Conservation (phyloP, 192 early-diverging fungal species). For the Coemansia sp. region DNA sequence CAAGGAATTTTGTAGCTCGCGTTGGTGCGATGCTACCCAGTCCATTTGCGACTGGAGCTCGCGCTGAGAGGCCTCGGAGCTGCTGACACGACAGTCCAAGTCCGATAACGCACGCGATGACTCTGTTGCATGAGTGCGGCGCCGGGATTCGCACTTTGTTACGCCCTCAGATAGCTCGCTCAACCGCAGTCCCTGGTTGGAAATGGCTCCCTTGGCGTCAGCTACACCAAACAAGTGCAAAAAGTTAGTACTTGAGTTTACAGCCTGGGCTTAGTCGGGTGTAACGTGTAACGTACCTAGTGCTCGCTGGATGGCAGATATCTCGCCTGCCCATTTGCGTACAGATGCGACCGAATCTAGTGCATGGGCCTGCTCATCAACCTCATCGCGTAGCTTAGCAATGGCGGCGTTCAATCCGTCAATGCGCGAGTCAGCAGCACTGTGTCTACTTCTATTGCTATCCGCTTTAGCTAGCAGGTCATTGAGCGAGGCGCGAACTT, state of each 20-base stretch:
- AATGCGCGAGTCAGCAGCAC: constrained; percentile 6
- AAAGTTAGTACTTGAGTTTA: neutral
- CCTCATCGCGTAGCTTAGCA: constrained; percentile 24
- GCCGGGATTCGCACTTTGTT: neutral
- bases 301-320: neutral
- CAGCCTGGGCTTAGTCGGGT: neutral
- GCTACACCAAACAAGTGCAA: neutral
- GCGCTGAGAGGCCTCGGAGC: neutral
- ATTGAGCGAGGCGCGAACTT: constrained; percentile 21
- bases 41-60: constrained; percentile 20
- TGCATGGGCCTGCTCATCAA: constrained; percentile 14
- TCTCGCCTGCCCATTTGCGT: constrained; percentile 12
- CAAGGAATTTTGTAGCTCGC: constrained; percentile 15
- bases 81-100: neutral
- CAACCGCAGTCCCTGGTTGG: neutral
- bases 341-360: constrained; percentile 2
- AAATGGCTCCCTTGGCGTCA: neutral
- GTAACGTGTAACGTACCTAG: constrained; percentile 6
- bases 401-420: constrained; percentile 2
- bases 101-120: neutral
- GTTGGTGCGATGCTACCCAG: constrained; percentile 3
- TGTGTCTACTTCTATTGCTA: neutral
- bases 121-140: constrained; percentile 6
- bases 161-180: constrained; percentile 5
- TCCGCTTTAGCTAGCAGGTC: constrained; percentile 24